These are phyloP conservation scores for Rhodotorula sp. DNA, from an alignment of 1,284 basidiomycete species.

Conservation along the genomic window DNA sequence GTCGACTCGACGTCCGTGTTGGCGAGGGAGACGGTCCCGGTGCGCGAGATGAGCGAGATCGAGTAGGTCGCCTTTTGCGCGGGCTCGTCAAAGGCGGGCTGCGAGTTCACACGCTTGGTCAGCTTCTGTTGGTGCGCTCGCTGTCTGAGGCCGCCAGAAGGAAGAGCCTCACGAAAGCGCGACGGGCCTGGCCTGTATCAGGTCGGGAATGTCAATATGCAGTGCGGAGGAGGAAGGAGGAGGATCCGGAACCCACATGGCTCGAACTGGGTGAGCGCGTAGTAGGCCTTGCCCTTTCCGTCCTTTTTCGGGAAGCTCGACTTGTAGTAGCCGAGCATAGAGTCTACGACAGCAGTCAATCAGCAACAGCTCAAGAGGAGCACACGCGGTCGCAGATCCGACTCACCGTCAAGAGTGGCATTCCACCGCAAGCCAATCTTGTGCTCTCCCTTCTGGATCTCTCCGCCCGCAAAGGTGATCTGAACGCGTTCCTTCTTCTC, in stretches of 20 bases:
- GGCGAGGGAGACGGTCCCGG: slow-evolving; percentile 59
- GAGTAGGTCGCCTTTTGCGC: slow-evolving; percentile 83
- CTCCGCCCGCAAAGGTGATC: slow-evolving; percentile 31
- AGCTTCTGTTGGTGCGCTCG: slow-evolving; percentile 38
- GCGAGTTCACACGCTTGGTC: slow-evolving; percentile 50
- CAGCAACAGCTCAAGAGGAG: too few species aligned
- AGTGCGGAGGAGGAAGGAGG: too few species aligned
- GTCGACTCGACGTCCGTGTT: slow-evolving; percentile 79
- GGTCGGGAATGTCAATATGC: too few species aligned
- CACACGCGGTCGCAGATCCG: too few species aligned
- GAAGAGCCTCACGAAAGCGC: slow-evolving; percentile 48
- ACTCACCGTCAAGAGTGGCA: slow-evolving; percentile 32
- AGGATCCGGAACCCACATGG: slow-evolving; percentile 50
- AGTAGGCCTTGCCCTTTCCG: slow-evolving; percentile 36
- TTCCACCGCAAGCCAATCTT: slow-evolving; percentile 41
- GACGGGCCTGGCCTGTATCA: slow-evolving; percentile 30
- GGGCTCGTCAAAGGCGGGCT: slow-evolving; percentile 83
- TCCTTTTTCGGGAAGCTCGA: slow-evolving; percentile 36
- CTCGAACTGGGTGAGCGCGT: slow-evolving; percentile 56
- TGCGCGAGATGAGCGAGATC: slow-evolving; percentile 78
- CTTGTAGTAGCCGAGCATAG: slow-evolving; percentile 43
- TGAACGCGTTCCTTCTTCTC: slow-evolving; percentile 32
- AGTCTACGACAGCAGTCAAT: background rate
- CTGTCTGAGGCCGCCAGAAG: too few species aligned
- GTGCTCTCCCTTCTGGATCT: slow-evolving; percentile 32